Evolutionary conservation across 2,329 filamentous ascomycete genomes (phyloP), one percentile per base, ranked within the genome.

Genomic region (Rasamsonia emersonii): DNA sequence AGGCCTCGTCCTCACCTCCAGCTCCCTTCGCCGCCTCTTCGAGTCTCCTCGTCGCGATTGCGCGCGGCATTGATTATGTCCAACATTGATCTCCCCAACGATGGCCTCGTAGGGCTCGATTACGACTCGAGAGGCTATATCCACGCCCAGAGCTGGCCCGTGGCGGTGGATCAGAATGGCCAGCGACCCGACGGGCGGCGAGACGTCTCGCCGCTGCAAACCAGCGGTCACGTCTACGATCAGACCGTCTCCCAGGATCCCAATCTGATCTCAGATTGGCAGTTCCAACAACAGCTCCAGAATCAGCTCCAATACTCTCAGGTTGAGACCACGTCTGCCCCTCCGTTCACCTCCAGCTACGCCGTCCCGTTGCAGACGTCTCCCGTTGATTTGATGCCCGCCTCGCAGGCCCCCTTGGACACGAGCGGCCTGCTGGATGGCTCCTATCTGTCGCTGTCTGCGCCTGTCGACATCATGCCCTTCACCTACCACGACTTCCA

Each of bases 401-500:
- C 75, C 5, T 59, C 64, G 5, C 79, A 83, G 49, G 71, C 73
- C 19, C 67, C 75, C 23, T 65, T 84, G 39, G 76, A 77, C 41
- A 64, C 75, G 10, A 56, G 60, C 39, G 56, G 59, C 40, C 67
- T 78, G 42, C 65, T 86, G 48, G 79, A 82, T 38, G 70, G 73
- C 20, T 62, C 75, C 3, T 86, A 82, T 59, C 42, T 67, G 24
- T 54, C 62, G 9, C 44, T 68, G 25, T 51, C 59, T 70, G 61
- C 75, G 66, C 53, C 64, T 35, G 53, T 84, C 67, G 79, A 75
- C 40, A 73, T 77, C 42, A 77, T 82, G 63, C 75, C 79, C 30
- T 66, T 64, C 38, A 79, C 82, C 44, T 86, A 81, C 77, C 78
- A 85, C 41, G 86, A 93, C 50, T 82, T 93, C 48, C 77, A 82